phyloP scores from a whole-genome alignment of 2,329 filamentous ascomycete species.

The Trichoderma afroharzianum region DNA sequence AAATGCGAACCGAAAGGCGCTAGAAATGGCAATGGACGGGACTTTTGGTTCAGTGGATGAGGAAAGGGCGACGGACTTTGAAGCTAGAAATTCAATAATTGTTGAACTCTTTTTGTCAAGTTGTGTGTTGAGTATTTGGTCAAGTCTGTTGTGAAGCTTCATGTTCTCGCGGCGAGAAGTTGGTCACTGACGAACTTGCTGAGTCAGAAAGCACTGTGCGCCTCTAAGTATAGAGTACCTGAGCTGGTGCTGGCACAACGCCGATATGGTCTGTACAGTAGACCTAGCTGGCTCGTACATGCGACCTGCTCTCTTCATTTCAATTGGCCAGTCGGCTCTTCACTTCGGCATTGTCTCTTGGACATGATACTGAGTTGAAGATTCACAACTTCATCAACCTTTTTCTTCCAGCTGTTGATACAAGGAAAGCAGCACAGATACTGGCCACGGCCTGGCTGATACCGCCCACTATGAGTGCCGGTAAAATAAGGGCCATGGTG shows the following conservation, averaged over 20 bases:
- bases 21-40: neutral
- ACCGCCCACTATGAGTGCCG: neutral
- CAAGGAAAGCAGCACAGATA: neutral
- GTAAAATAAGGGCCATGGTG: neutral
- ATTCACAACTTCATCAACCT: neutral
- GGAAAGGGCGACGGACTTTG: neutral
- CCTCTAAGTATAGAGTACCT: neutral
- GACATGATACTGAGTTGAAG: neutral
- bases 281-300: neutral
- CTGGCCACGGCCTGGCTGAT: neutral
- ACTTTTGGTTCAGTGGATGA: neutral
- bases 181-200: neutral
- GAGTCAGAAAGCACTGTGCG: neutral
- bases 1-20: neutral
- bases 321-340: neutral
- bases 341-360: neutral
- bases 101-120: neutral
- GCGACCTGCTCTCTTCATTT: neutral
- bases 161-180: neutral
- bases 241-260: rapidly evolving
- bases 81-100: neutral
- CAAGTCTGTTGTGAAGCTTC: neutral
- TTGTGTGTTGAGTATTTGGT: neutral
- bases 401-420: neutral
- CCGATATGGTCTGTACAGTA: neutral